Conservation (phyloP, 257 asterid genomes). For the Solanum rostratum region DNA sequence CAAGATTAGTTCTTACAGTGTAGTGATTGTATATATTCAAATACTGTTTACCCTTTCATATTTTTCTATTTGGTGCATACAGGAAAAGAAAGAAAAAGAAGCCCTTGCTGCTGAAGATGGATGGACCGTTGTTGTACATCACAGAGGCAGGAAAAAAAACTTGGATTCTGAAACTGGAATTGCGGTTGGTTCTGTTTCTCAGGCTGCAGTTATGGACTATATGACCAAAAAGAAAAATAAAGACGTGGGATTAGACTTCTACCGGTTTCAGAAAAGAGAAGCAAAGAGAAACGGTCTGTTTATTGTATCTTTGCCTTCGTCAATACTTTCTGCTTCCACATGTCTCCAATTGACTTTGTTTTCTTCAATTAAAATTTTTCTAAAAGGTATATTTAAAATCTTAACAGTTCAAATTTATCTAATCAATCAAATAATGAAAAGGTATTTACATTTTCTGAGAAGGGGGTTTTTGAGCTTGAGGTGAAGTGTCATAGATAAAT, state of each 20-base stretch:
- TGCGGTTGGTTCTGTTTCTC: slow-evolving; percentile 81
- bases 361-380: background rate
- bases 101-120: slow-evolving; percentile 87
- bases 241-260: slow-evolving; percentile 62
- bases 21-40: background rate
- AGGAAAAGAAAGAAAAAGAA: slow-evolving; percentile 73
- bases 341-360: background rate
- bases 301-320: background rate
- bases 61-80: slow-evolving; percentile 9
- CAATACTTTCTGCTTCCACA: background rate
- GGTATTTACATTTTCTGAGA: background rate
- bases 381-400: background rate
- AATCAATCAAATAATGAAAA: background rate
- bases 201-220: slow-evolving; percentile 72
- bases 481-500: background rate
- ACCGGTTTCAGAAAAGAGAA: slow-evolving; percentile 78
- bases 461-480: background rate
- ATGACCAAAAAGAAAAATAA: slow-evolving; percentile 61
- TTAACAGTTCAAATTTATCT: background rate
- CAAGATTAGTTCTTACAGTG: background rate
- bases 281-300: slow-evolving; percentile 71
- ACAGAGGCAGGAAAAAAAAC: slow-evolving; percentile 89
- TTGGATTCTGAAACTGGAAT: slow-evolving; percentile 77
- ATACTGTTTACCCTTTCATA: background rate
- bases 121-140: slow-evolving; percentile 91